Evolutionary conservation across 1,284 basidiomycete genomes (phyloP).

Genomic region (Microbotryum intermedium): DNA sequence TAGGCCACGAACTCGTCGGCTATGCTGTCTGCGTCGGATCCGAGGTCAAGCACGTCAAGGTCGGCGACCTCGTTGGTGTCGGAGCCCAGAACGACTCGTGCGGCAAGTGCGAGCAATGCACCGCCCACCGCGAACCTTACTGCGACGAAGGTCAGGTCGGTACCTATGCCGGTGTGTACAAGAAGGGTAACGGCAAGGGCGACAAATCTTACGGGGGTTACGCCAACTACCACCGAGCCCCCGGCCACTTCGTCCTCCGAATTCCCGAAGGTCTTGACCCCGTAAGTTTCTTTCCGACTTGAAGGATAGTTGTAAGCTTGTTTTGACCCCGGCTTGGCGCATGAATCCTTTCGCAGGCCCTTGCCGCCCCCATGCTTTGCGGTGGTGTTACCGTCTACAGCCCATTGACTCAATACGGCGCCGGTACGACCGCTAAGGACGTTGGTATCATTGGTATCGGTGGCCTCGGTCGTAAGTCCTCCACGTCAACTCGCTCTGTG

Average conservation of each 20-base stretch:
- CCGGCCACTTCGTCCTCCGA: constrained; percentile 39
- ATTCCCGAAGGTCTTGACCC: constrained; percentile 40
- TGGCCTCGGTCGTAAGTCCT: constrained; percentile 37
- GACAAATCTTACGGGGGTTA: constrained; percentile 43
- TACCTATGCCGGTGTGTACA: constrained; percentile 35
- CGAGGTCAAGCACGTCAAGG: constrained; percentile 42
- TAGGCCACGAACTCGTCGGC: constrained; percentile 48
- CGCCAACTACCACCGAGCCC: constrained; percentile 42
- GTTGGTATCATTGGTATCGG: constrained; percentile 46
- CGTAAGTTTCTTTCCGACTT: not conserved
- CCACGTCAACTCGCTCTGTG: constrained; percentile 22
- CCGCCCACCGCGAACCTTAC: constrained; percentile 41
- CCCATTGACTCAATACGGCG: constrained; percentile 45
- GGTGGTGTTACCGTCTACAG: constrained; percentile 44
- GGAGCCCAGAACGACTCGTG: constrained; percentile 46
- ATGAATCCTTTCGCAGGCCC: constrained; percentile 12
- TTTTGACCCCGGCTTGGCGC: not conserved
- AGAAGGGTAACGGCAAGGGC: constrained; percentile 25
- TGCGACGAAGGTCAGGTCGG: constrained; percentile 39
- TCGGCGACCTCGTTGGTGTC: constrained; percentile 46
- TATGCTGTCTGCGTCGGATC: constrained; percentile 39
- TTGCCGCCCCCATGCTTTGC: constrained; percentile 43
- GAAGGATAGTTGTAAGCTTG: no score
- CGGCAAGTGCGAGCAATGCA: constrained; percentile 42
- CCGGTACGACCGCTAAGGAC: constrained; percentile 43